phyloP scores from a whole-genome alignment of 78 protist species.

The Tieghemostelium lacteum region DNA sequence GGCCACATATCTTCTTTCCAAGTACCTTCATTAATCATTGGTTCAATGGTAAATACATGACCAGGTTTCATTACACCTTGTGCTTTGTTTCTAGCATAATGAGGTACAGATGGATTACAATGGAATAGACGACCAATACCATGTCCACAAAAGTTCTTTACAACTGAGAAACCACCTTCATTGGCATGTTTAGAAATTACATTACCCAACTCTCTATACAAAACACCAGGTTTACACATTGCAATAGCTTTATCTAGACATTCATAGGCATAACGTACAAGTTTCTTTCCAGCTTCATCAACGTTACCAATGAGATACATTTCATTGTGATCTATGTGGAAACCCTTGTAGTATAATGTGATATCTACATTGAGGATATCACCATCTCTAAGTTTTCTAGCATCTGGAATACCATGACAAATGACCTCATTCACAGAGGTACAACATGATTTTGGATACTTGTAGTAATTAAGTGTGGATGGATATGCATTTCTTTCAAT shows the following conservation, averaged over 20 bases:
- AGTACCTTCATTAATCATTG: slow-evolving; percentile 93
- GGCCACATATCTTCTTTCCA: slow-evolving; percentile 88
- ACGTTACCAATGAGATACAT: slow-evolving; percentile 94
- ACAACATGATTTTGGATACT: slow-evolving; percentile 95
- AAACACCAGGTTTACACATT: slow-evolving; percentile 79
- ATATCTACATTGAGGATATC: slow-evolving; percentile 97
- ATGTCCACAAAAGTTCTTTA: slow-evolving; percentile 95
- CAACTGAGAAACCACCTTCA: slow-evolving; percentile 77
- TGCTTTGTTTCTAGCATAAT: slow-evolving; percentile 89
- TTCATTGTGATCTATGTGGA: slow-evolving; percentile 96
- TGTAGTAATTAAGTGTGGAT: slow-evolving; percentile 95
- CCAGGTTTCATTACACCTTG: slow-evolving; percentile 95
- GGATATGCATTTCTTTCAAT: slow-evolving; percentile 95
- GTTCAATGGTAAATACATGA: slow-evolving; percentile 97
- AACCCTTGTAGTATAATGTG: slow-evolving; percentile 91
- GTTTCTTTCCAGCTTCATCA: slow-evolving; percentile 59
- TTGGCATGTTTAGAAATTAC: slow-evolving; percentile 88
- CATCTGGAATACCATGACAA: slow-evolving; percentile 99
- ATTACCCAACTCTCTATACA: slow-evolving; percentile 90
- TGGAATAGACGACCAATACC: slow-evolving; percentile 96
- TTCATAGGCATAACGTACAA: slow-evolving; percentile 79
- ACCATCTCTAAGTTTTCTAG: slow-evolving; percentile 88
- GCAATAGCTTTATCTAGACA: slow-evolving; percentile 56
- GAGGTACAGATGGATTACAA: slow-evolving; percentile 92
- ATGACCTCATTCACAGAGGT: slow-evolving; percentile 95